Evolutionary conservation across 2,329 filamentous ascomycete species (phyloP).

Genomic region (Curvularia sp.): DNA sequence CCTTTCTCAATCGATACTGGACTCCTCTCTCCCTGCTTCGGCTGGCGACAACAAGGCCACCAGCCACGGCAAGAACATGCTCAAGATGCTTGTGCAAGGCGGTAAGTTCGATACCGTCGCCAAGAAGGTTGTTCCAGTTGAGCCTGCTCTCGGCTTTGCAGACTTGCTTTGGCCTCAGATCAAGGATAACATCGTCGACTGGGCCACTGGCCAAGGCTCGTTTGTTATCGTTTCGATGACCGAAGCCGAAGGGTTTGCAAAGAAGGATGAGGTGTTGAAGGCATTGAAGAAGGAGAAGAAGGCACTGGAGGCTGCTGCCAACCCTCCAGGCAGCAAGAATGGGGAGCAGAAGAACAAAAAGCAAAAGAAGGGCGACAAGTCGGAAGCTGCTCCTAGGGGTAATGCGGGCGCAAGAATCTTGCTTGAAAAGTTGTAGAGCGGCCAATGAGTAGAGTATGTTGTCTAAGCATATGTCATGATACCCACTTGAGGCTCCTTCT

Average conservation of each 20-base stretch:
- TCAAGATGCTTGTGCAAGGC: slow-evolving; percentile 89
- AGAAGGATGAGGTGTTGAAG: slow-evolving; percentile 71
- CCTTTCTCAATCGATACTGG: slow-evolving; percentile 47
- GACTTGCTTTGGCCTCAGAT: slow-evolving; percentile 83
- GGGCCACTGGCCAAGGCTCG: slow-evolving; percentile 85
- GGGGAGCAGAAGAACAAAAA: slow-evolving; percentile 41
- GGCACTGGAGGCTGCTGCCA: slow-evolving; percentile 70
- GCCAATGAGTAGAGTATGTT: neutral
- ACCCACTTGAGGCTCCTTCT: slow-evolving; percentile 4
- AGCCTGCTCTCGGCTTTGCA: slow-evolving; percentile 81
- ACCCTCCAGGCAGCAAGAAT: slow-evolving; percentile 53
- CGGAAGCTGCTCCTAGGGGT: slow-evolving; percentile 46
- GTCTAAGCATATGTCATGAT: slow-evolving; percentile 15
- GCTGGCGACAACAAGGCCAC: slow-evolving; percentile 53
- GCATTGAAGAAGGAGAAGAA: slow-evolving; percentile 76
- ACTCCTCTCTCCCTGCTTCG: slow-evolving; percentile 44
- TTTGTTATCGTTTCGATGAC: slow-evolving; percentile 85
- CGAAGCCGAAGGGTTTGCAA: slow-evolving; percentile 73
- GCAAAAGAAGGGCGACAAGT: slow-evolving; percentile 50
- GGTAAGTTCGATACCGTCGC: slow-evolving; percentile 80
- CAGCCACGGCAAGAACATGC: slow-evolving; percentile 77
- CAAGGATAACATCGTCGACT: slow-evolving; percentile 74
- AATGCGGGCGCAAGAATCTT: slow-evolving; percentile 58
- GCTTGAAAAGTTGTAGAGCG: slow-evolving; percentile 50
- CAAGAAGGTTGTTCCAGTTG: slow-evolving; percentile 72